These are phyloP conservation scores for Pseudogymnoascus sp. DNA, from an alignment of 2,329 filamentous ascomycete species.

Conservation along the genomic window DNA sequence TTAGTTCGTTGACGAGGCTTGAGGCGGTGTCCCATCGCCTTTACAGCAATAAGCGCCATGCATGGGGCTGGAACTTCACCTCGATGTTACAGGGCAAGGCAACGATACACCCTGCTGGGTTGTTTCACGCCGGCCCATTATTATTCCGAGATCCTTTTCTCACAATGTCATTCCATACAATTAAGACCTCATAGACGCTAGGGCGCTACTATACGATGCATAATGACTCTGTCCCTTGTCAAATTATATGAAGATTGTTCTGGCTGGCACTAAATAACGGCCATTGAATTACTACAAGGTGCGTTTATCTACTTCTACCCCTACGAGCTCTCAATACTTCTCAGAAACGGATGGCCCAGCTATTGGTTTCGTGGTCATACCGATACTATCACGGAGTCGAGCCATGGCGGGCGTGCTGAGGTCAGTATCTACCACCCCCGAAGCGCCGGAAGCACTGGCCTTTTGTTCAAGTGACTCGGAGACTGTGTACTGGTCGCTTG, in stretches of 20 bases:
- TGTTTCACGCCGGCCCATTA: not conserved
- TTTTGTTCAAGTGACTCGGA: not conserved
- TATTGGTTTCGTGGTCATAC: not conserved
- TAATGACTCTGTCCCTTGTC: no score
- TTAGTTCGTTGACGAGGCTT: not conserved
- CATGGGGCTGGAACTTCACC: not conserved
- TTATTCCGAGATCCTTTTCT: not conserved
- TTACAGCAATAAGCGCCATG: not conserved
- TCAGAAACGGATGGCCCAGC: not conserved
- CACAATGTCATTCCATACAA: not conserved
- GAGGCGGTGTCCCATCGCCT: not conserved
- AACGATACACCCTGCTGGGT: no score
- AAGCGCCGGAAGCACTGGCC: not conserved
- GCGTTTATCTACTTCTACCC: not conserved
- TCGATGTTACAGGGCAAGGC: no score
- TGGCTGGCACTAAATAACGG: not conserved
- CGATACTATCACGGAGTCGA: not conserved
- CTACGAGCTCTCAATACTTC: not conserved
- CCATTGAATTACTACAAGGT: not conserved
- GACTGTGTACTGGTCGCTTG: not conserved
- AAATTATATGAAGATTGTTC: constrained; percentile 1
- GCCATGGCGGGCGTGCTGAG: not conserved
- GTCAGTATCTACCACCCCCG: not conserved
- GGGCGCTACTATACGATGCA: no score
- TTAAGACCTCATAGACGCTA: not conserved